These are phyloP conservation scores for Cudoniella acicularis DNA, from an alignment of 495 filamentous ascomycete species.

Conservation along the genomic window DNA sequence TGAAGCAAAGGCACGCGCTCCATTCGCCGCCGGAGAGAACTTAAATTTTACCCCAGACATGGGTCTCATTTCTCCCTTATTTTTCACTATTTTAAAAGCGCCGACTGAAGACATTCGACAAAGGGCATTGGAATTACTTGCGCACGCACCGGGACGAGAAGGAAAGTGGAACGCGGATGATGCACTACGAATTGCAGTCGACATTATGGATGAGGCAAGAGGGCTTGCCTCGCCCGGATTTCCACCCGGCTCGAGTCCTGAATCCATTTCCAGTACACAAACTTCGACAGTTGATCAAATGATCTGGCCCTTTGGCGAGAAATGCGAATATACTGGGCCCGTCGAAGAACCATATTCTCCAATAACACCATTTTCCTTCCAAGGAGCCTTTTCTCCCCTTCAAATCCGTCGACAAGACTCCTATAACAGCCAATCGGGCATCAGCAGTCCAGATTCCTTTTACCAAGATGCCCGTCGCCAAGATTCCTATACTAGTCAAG, in stretches of 20 bases:
- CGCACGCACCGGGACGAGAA: slow-evolving; percentile 36
- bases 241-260: neutral
- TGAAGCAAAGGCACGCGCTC: neutral
- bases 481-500: neutral
- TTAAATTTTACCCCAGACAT: slow-evolving; percentile 6
- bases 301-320: slow-evolving; percentile 1
- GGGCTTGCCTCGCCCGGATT: neutral
- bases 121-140: slow-evolving; percentile 35
- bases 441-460: neutral
- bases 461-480: neutral
- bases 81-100: slow-evolving; percentile 34
- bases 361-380: neutral
- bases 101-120: slow-evolving; percentile 37
- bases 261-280: neutral
- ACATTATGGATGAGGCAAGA: neutral
- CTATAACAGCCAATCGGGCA: neutral
- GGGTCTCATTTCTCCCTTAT: slow-evolving; percentile 24
- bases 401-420: neutral
- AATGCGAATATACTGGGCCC: neutral
- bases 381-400: neutral
- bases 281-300: neutral
- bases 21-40: neutral
- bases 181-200: neutral
- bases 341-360: neutral
- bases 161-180: slow-evolving; percentile 37